Base-by-base conservation (phyloP, 1,284 basidiomycete species). In the Caloboletus inedulis region DNA sequence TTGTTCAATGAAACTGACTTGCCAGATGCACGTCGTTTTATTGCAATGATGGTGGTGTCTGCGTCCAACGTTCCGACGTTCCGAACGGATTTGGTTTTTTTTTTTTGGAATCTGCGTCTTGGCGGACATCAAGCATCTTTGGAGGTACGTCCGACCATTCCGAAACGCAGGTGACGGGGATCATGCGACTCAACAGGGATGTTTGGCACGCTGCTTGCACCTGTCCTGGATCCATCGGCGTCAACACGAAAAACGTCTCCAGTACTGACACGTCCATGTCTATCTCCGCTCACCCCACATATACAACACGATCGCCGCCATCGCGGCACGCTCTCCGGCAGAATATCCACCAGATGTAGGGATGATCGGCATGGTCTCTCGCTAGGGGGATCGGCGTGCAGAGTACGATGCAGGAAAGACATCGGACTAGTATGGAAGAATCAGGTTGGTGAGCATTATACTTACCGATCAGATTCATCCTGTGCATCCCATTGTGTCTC, bases 291-390 rank as follows among this genome's bases (percentile, higher is more conserved):
- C 30, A 48, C 49, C 7, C 31, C 27, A 18, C 43, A 9, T 25
- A 40, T 46, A 16, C 29, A 41, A 23, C 36, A n/a, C n/a, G 30
- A 49, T 48, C 21, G 23, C 30, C 30, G 47, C 31, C 19, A n/a
- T 36, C 54, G 16, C 51, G 88, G 84, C 86, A 85, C 59, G 80
- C 84, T 9, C 85, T 88, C 76, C 85, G 87, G 55, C 84, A 87
- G 72, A 87, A 87, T 66, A 79, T 90, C 52, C 66, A 85, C 63
- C 81, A 87, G 63, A 87, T 89, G 87, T 79, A 83, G 52, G 84
- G 62, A 81, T 81, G 4, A 84, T 85, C 14, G 79, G 81, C 48
- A 74, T 79, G 53, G 58, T 80, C 81, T 7, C 64, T 82, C 43
- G 56, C 27, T 23, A 5, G 72, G 70, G 42, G 27, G 27, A 29